Evolutionary conservation across 2,329 filamentous ascomycete genomes (phyloP).

Genomic region (Elsinoe australis): DNA sequence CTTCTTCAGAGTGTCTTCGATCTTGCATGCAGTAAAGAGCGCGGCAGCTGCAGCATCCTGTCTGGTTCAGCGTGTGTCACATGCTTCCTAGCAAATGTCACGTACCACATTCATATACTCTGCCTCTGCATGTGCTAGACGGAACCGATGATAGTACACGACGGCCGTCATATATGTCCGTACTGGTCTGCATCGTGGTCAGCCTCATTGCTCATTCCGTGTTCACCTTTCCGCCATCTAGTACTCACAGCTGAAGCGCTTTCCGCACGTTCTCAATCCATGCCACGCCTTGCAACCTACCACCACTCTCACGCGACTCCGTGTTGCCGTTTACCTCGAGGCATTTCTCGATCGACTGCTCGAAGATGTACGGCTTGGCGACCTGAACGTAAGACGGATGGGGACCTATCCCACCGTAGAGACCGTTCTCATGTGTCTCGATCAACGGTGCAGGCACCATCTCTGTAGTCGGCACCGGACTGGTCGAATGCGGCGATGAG

Average conservation of each 20-base stretch:
- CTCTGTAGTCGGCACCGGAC: slow-evolving; percentile 2
- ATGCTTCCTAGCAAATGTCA: no score
- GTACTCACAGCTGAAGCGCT: slow-evolving; percentile 65
- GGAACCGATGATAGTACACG: slow-evolving; percentile 89
- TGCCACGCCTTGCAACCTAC: slow-evolving; percentile 76
- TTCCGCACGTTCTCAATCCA: slow-evolving; percentile 81
- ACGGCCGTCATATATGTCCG: slow-evolving; percentile 88
- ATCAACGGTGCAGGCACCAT: slow-evolving; percentile 11
- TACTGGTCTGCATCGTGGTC: slow-evolving; percentile 55
- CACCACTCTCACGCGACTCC: slow-evolving; percentile 64
- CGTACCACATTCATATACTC: slow-evolving; percentile 67
- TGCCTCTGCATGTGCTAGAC: slow-evolving; percentile 71
- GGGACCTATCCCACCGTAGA: slow-evolving; percentile 35
- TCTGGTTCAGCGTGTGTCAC: no score
- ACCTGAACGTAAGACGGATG: slow-evolving; percentile 58
- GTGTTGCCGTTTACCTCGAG: slow-evolving; percentile 63
- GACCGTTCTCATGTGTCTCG: slow-evolving; percentile 15
- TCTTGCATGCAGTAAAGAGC: slow-evolving; percentile 89
- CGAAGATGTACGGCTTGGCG: slow-evolving; percentile 69
- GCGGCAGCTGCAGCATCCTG: slow-evolving; percentile 81
- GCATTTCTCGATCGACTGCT: slow-evolving; percentile 68
- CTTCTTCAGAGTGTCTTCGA: slow-evolving; percentile 97
- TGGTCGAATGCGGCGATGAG: not conserved
- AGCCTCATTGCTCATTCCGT: not conserved
- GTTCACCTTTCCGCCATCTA: not conserved